These are phyloP conservation scores for Sisymbrium irio DNA, from an alignment of 345 rosid genomes.

Conservation along the genomic window DNA sequence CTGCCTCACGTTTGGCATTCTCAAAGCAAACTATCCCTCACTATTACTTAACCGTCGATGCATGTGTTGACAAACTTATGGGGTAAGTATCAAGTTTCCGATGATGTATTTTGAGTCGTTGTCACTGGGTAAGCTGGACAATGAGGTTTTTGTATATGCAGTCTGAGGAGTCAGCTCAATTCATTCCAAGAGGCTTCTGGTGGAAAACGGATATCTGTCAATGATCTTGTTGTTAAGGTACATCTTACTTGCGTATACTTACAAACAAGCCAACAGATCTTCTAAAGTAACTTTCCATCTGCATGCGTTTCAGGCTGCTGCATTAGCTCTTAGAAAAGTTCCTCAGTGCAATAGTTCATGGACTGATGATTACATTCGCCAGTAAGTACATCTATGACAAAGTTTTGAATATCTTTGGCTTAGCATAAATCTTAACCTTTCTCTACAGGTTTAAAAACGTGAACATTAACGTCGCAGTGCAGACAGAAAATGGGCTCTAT, in stretches of 20 bases:
- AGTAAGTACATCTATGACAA: conserved; percentile 50
- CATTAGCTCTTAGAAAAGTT: conserved; percentile 85
- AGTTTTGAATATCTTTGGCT: not conserved
- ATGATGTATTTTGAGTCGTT: not conserved
- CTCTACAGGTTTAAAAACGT: conserved; percentile 68
- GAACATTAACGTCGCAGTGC: conserved; percentile 91
- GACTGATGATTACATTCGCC: conserved; percentile 87
- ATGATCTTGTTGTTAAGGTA: conserved; percentile 99
- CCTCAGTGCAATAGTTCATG: conserved; percentile 99
- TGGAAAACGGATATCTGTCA: conserved; percentile 87
- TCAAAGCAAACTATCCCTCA: conserved; percentile 99
- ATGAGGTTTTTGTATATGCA: conserved; percentile 35
- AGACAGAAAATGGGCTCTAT: conserved; percentile 92
- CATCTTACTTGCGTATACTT: conserved; percentile 6
- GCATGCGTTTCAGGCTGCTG: conserved; percentile 74
- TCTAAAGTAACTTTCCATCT: not conserved
- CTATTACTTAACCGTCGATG: conserved; percentile 89
- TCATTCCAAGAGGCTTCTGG: conserved; percentile 86
- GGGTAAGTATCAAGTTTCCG: conserved; percentile 45
- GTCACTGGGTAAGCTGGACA: not conserved
- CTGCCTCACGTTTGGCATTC: conserved; percentile 83
- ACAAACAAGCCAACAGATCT: not conserved
- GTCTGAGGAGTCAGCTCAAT: conserved; percentile 78
- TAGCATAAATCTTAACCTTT: not conserved
- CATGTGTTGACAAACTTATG: conserved; percentile 91